phyloP scores from a whole-genome alignment of 2,329 filamentous ascomycete genomes.

The Epichloe coenophiala region DNA sequence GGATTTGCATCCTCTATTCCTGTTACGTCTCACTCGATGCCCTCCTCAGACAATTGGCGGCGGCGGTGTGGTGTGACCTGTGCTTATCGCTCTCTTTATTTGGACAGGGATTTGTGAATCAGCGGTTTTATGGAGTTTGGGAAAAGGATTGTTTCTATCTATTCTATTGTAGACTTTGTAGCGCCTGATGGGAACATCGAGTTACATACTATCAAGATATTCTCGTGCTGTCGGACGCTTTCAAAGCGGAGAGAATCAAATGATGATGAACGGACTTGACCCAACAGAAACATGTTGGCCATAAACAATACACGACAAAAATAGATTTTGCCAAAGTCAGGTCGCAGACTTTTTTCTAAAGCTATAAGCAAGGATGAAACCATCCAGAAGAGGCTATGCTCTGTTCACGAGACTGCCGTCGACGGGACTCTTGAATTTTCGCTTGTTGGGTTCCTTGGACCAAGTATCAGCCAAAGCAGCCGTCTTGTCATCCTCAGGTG shows the following conservation, averaged over 20 bases:
- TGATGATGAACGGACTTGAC: background rate
- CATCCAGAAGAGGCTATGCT: constrained; percentile 3
- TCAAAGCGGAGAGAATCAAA: background rate
- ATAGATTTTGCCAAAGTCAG: background rate
- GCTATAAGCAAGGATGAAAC: background rate
- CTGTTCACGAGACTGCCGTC: constrained; percentile 38
- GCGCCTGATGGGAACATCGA: background rate
- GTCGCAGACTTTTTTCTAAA: background rate
- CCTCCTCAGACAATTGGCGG: background rate
- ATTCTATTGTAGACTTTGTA: background rate
- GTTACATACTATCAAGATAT: background rate
- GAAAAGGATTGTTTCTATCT: background rate
- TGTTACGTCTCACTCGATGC: background rate
- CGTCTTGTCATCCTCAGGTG: constrained; percentile 65
- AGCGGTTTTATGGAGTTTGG: background rate
- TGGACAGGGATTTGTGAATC: background rate
- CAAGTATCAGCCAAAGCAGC: constrained; percentile 72
- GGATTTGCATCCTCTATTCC: background rate
- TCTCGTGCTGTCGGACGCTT: background rate
- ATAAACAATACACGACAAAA: background rate
- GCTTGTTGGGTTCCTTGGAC: constrained; percentile 37
- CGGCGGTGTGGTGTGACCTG: background rate
- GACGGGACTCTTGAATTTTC: constrained; percentile 38
- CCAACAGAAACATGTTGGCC: background rate
- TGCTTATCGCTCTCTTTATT: background rate